Base-by-base conservation (phyloP, 345 rosid species). In the Citrus mangshanensis region DNA sequence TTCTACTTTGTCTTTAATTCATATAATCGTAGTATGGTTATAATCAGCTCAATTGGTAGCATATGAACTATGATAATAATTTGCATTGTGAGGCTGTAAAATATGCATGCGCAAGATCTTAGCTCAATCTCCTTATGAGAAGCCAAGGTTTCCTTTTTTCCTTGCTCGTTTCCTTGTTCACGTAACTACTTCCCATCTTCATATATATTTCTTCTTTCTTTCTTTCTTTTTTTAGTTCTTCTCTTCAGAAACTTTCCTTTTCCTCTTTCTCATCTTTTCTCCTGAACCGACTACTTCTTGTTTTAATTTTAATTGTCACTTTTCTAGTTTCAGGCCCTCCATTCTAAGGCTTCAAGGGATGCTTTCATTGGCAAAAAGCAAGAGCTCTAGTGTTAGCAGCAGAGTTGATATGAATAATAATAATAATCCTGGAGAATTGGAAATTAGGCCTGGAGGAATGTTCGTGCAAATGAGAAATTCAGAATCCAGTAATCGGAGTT, bases 361-460 rank as follows among this genome's bases (percentile, higher is more conserved):
- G 77, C 25, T 81, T 49, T 34, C 22, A 35, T 7, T 28, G 19
- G 16, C 35, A 1, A 74, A 59, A 67, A 76, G 21, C 4, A 27
- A 72, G 76, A 63, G 75, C 28, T 81, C 80, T 51, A 64, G 19
- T n/a, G 74, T 40, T 10, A 72, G 21, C 40, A 24, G 59, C 46
- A 49, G 64, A 55, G 38, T 24, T 12, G 65, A 61, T 63, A 42
- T 40, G 51, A 40, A 40, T 40, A 9, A 46, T 13, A 46, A 46
- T 22, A 81, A 54, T 51, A 16, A 27, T 25, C 82, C 77, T 5
- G 70, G 75, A 51, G 89, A 88, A n/a, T 89, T 84, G 90, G 94
- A 90, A 81, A 70, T 91, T 46, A 84, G 90, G 77, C 92, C 89
- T 3, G 91, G 94, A 77, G 94, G 92, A 69, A 87, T 91, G 94